Base-by-base conservation (phyloP, 371 early-diverging fungal species). In the Apophysomyces variabilis region DNA sequence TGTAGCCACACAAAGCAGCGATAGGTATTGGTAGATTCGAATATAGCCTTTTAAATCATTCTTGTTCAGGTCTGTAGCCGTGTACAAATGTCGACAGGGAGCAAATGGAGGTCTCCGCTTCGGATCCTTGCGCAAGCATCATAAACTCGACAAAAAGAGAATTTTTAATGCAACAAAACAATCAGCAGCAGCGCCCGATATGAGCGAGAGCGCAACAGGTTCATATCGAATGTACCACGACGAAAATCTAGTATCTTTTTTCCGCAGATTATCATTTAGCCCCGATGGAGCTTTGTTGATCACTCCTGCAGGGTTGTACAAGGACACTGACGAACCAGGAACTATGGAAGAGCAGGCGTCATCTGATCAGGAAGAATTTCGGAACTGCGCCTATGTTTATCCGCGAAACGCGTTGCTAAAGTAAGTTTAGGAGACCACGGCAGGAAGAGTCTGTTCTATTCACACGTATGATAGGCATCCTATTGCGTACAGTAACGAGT, bases 1-100 rank as follows among this genome's bases (percentile, higher is more conserved):
- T 69, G 73, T 97, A 6, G 95, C 92, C 1, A 93, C 97, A 5
- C 98, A 97, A 77, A 92, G 96, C 75, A 92, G 93, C 71, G 98
- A 98, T 70, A 80, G 98, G 87, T 91, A 80, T 57, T 35, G 47
- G 37, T 39, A 45, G 38, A 38, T 3, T 18, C 61, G 54, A 6
- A 32, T 26, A 11, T 16, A 41, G 39, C 26, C 26, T 64, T 35
- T 70, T 39, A 16, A 39, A 12, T 60, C 11, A 50, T 57, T 36
- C 18, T 57, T 54, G 13, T 44, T 18, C 61, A 85, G 85, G 62
- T 84, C 89, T 3, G 80, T 89, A 32, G 82, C 83, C 5, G 70
- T 89, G 5, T 79, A 82, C 54, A 66, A 65, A 58, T 79, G 70
- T 62, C 38, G 60, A 14, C 67, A 66, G 43, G 59, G 60, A 9